These are phyloP conservation scores for Coffea humblotiana DNA, from an alignment of 305 asterid species.

Conservation along the genomic window DNA sequence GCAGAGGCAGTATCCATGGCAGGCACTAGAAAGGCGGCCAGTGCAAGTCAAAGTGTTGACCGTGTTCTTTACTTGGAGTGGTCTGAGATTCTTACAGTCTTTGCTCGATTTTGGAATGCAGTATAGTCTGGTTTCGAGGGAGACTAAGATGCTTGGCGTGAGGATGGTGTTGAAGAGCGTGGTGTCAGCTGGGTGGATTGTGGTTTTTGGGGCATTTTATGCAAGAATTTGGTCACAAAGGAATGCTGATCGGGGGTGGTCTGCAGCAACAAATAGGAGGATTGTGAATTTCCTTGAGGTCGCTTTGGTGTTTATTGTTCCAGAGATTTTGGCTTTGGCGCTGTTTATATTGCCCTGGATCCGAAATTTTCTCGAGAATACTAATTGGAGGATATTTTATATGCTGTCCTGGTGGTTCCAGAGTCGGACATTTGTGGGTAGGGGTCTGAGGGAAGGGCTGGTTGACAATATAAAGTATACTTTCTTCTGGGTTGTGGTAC, in stretches of 20 bases:
- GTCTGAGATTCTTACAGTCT: slow-evolving; percentile 81
- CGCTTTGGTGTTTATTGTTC: slow-evolving; percentile 67
- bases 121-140: slow-evolving; percentile 79
- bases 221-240: slow-evolving; percentile 72
- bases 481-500: slow-evolving; percentile 82
- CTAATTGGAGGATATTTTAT: slow-evolving; percentile 85
- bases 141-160: slow-evolving; percentile 72
- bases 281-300: slow-evolving; percentile 68
- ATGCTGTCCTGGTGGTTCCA: slow-evolving; percentile 98
- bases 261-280: slow-evolving; percentile 47
- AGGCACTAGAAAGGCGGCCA: slow-evolving; percentile 51
- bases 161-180: slow-evolving; percentile 78
- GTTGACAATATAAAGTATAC: slow-evolving; percentile 76
- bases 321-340: slow-evolving; percentile 75
- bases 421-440: slow-evolving; percentile 84
- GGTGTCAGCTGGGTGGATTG: slow-evolving; percentile 79
- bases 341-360: slow-evolving; percentile 84
- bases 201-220: slow-evolving; percentile 72
- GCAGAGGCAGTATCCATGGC: slow-evolving; percentile 64
- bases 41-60: slow-evolving; percentile 87
- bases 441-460: slow-evolving; percentile 94
- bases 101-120: slow-evolving; percentile 84
- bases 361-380: slow-evolving; percentile 81
- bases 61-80: slow-evolving; percentile 80
- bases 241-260: slow-evolving; percentile 59